These are phyloP conservation scores for Lepiota venenata DNA, from an alignment of 768 basidiomycete genomes.

Conservation along the genomic window DNA sequence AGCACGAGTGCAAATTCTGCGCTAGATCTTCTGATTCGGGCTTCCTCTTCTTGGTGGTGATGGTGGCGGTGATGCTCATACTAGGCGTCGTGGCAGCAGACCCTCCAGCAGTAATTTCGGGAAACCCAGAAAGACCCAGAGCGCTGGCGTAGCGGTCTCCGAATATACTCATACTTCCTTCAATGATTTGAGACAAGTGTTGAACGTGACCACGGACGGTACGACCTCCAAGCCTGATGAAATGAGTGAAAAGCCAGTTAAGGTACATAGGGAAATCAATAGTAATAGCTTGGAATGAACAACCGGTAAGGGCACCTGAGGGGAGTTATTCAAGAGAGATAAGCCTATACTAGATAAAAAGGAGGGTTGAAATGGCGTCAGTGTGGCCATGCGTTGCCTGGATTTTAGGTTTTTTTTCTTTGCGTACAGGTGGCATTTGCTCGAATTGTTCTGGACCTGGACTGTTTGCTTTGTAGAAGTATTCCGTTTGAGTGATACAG, in stretches of 20 bases:
- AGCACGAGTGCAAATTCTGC: slow-evolving; percentile 3
- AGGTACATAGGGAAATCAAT: slow-evolving; percentile 73
- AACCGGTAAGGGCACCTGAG: slow-evolving; percentile 38
- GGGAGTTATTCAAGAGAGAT: slow-evolving; percentile 31
- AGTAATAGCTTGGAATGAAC: slow-evolving; percentile 61
- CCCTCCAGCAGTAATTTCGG: background rate
- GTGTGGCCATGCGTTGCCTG: too few relatives aligned
- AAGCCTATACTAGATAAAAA: slow-evolving; percentile 30
- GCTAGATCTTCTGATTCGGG: background rate
- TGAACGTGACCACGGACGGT: slow-evolving; percentile 58
- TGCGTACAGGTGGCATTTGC: slow-evolving; percentile 54
- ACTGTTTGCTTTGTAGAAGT: slow-evolving; percentile 34
- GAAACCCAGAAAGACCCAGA: background rate
- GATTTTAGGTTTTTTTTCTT: too few relatives aligned
- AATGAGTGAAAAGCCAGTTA: slow-evolving; percentile 63
- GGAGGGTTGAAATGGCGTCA: background rate
- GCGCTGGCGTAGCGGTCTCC: slow-evolving; percentile 13
- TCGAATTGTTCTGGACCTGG: slow-evolving; percentile 40
- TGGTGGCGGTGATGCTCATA: too few relatives aligned
- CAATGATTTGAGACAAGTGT: slow-evolving; percentile 66
- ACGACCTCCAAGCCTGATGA: slow-evolving; percentile 60
- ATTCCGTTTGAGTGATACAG: slow-evolving; percentile 61
- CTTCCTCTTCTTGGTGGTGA: too few relatives aligned
- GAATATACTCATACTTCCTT: slow-evolving; percentile 49
- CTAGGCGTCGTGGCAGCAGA: too few relatives aligned